These are phyloP conservation scores for Phytophthora syringae DNA, from an alignment of 352 stramenopile genomes.

Conservation along the genomic window DNA sequence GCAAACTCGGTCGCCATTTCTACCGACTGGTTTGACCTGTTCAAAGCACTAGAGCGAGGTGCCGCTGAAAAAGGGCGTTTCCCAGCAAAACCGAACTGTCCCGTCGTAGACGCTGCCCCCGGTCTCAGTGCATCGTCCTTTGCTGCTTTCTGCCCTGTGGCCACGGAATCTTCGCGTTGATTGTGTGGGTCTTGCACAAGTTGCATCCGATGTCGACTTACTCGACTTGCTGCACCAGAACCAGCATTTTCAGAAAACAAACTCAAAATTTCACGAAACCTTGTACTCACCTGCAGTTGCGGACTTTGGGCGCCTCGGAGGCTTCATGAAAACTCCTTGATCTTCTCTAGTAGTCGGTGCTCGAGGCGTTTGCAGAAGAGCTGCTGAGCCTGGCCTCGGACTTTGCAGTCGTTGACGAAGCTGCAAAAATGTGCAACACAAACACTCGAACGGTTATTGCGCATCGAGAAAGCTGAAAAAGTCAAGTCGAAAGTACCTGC, in stretches of 20 bases:
- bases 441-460: background rate
- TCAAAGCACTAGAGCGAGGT: background rate
- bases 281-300: constrained; percentile 20
- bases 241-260: background rate
- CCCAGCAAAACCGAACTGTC: background rate
- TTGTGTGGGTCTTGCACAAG: constrained; percentile 40
- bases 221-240: constrained; percentile 28
- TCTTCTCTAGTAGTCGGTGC: constrained; percentile 11
- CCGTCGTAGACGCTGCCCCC: background rate
- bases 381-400: constrained; percentile 43
- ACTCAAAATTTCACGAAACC: background rate
- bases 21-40: constrained; percentile 4
- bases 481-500: background rate
- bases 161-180: constrained; percentile 26
- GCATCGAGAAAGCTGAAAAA: background rate
- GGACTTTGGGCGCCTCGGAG: constrained; percentile 51
- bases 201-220: constrained; percentile 50
- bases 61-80: constrained; percentile 37
- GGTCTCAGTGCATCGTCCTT: constrained; percentile 27
- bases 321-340: constrained; percentile 43
- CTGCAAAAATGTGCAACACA: constrained; percentile 27
- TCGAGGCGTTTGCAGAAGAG: constrained; percentile 22
- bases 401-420: constrained; percentile 56
- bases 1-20: background rate
- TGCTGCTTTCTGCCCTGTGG: background rate